These are phyloP conservation scores for Conticribra guillardii DNA, from an alignment of 108 stramenopile genomes.

Conservation along the genomic window DNA sequence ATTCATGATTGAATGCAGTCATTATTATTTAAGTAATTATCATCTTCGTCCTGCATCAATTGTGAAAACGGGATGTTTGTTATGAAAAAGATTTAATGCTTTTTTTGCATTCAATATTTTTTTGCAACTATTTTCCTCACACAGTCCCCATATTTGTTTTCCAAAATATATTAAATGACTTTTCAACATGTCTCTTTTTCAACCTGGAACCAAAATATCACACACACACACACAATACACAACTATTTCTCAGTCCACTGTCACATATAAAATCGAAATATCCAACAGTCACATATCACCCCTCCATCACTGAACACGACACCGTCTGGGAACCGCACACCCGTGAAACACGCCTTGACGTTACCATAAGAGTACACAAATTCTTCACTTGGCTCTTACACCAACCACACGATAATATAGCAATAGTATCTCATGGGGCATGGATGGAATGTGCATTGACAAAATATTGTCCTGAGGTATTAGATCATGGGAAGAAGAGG, in stretches of 20 bases:
- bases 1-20: too few species aligned
- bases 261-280: conserved; percentile 44
- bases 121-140: too few species aligned
- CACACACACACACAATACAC: neutral
- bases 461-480: conserved; percentile 46
- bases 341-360: conserved; percentile 61
- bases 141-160: too few species aligned
- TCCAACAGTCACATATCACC: conserved; percentile 59
- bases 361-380: conserved; percentile 47
- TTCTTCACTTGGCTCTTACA: conserved; percentile 55
- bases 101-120: too few species aligned
- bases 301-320: conserved; percentile 63
- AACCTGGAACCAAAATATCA: neutral
- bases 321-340: conserved; percentile 54
- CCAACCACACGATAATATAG: conserved; percentile 61
- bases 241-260: conserved; percentile 32
- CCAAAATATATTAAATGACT: too few species aligned
- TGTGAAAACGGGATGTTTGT: too few species aligned
- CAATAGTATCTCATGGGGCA: conserved; percentile 80
- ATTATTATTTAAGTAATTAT: too few species aligned
- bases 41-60: too few species aligned
- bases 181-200: too few species aligned
- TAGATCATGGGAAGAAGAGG: conserved; percentile 59
- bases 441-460: conserved; percentile 76
- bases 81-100: too few species aligned